Percentiles rank a stretch among this genome's conserved stretches.
These are phyloP conservation scores for Arxiozyma slooffiae DNA, from an alignment of 1,139 yeast genomes.

Conservation along the genomic window DNA sequence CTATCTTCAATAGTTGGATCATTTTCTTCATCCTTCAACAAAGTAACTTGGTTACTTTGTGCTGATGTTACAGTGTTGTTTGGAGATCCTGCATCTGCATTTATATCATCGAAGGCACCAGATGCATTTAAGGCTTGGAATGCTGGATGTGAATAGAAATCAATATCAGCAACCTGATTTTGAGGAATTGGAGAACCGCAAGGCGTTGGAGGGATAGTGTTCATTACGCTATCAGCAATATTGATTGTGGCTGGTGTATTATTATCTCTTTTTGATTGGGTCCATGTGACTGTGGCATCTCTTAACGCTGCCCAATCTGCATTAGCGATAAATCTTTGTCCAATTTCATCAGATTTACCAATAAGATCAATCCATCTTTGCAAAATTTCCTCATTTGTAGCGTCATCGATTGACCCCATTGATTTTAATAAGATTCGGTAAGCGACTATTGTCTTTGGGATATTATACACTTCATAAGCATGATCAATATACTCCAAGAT, in stretches of 20 bases:
- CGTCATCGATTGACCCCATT: conserved; percentile 50
- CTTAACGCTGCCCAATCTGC: conserved; percentile 86
- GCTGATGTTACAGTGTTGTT: conserved; percentile 9
- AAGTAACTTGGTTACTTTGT: conserved; percentile 5
- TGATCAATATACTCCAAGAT: conserved; percentile 57
- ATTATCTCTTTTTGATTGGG: conserved; percentile 19
- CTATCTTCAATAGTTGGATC: conserved; percentile 32
- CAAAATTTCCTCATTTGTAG: conserved; percentile 46
- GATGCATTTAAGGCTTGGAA: conserved; percentile 32
- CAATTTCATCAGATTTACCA: conserved; percentile 42
- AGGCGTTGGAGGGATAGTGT: conserved; percentile 14
- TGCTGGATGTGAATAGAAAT: conserved; percentile 29
- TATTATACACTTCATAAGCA: conserved; percentile 50
- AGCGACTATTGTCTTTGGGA: conserved; percentile 59
- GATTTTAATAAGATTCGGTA: conserved; percentile 71
- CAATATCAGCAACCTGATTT: conserved; percentile 17
- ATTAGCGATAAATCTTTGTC: conserved; percentile 56
- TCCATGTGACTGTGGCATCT: conserved; percentile 57
- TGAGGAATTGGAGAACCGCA: conserved; percentile 10
- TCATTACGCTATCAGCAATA: conserved; percentile 7
- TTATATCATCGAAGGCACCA: conserved; percentile 31
- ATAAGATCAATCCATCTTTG: conserved; percentile 54
- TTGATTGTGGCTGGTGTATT: conserved; percentile 7
- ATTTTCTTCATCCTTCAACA: conserved; percentile 3
- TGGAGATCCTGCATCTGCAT: conserved; percentile 6